Evolutionary conservation across 2,329 filamentous ascomycete genomes (phyloP), one percentile per base, ranked within the genome.

Genomic region (Teratosphaeria epicoccoides): DNA sequence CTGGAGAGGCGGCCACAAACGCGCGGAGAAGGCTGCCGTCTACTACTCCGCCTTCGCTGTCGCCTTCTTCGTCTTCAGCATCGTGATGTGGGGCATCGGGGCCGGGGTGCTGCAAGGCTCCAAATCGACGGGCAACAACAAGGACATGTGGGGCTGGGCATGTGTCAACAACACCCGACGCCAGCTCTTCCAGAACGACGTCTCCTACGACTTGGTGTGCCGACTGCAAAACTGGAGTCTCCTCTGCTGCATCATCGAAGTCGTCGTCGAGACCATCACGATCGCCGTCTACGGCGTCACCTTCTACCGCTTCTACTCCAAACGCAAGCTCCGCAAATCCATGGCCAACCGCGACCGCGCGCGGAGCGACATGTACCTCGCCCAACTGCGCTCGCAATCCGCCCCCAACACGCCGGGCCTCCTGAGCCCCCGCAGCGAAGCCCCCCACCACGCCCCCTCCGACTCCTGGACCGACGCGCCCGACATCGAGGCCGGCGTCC

Each of bases 141-240:
- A 95, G 70, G 93, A 98, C 70, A 81, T 98, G 70, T 98, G 93
- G 93, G 90, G 91, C 54, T 98, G 93, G 93, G 82, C 88, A n/a
- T 98, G 93, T 70, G 85, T 90, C 52, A 80, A 95, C 63, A 97
- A 96, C 69, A 82, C 84, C 58, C 83, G 65, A 26, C 75, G 83
- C 51, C 72, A 88, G 48, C 73, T 95, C 49, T 97, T 91, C 68
- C 67, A 81, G 55, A 76, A 90, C 52, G 83, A 93, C 63, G 80
- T 98, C 61, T 78, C 93, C 71, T 98, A 97, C 71, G 82, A 82
- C 24, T 84, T 98, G 48, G 79, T 97, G 59, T 98, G 93, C 75
- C 85, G 91, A 63, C 81, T 98, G 63, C 73, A 96, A 81, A 93
- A 95, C 73, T 98, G 93, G 93, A 80, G 85, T 40, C 78, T 98